Conservation (phyloP, 2,329 filamentous ascomycete genomes). For the Pyrenochaeta sp. region DNA sequence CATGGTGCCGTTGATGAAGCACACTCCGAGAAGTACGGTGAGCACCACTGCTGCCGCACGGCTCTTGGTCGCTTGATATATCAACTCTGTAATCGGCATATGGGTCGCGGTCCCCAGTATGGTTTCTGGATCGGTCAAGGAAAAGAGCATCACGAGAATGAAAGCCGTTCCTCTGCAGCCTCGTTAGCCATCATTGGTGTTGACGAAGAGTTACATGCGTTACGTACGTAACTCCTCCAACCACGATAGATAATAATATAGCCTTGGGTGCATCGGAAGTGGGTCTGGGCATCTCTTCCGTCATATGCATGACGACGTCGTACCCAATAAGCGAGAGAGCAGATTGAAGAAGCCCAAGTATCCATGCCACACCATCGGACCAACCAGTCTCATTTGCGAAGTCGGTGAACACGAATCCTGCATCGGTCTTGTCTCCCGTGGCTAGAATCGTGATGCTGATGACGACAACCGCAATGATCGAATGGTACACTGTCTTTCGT, state of each 20-base stretch:
- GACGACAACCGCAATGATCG: conserved; percentile 45
- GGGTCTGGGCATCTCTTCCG: conserved; percentile 57
- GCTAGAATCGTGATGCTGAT: conserved; percentile 55
- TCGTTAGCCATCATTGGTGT: background rate
- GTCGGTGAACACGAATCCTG: conserved; percentile 54
- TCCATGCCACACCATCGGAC: conserved; percentile 56
- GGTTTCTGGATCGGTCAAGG: conserved; percentile 47
- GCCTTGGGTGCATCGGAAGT: conserved; percentile 52
- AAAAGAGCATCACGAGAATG: conserved; percentile 55
- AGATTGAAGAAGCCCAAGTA: conserved; percentile 55
- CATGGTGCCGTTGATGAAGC: conserved; percentile 11
- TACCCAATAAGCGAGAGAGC: conserved; percentile 48
- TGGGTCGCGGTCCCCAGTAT: conserved; percentile 50
- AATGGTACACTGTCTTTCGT: conserved; percentile 34
- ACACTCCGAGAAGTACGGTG: conserved; percentile 21
- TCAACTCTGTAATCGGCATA: conserved; percentile 57
- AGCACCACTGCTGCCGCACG: conserved; percentile 52
- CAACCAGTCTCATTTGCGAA: conserved; percentile 50
- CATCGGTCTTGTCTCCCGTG: conserved; percentile 55
- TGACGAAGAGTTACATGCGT: background rate
- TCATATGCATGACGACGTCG: conserved; percentile 56
- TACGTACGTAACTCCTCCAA: conserved; percentile 54
- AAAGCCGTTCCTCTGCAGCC: conserved; percentile 45
- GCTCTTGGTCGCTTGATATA: conserved; percentile 53
- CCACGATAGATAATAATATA: conserved; percentile 54